Evolutionary conservation across 257 asterid genomes (phyloP).

Genomic region (Nicotiana noctiflora): DNA sequence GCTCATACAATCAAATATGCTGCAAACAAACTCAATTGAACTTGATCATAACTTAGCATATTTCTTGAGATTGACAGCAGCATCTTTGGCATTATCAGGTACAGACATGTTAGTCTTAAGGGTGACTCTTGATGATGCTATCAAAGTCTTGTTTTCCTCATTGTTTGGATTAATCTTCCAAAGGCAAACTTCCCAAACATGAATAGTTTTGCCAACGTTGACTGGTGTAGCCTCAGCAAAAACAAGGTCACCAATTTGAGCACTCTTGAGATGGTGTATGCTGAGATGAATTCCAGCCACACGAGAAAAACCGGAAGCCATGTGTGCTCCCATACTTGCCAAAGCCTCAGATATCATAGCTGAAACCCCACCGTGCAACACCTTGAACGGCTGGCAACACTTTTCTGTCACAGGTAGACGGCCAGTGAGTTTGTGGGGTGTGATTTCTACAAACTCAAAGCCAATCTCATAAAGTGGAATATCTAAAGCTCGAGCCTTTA

Average conservation of each 20-base stretch:
- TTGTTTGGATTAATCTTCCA: constrained; percentile 41
- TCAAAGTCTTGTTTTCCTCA: constrained; percentile 30
- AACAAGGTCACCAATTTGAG: constrained; percentile 60
- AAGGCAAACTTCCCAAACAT: constrained; percentile 77
- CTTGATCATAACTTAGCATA: constrained; percentile 48
- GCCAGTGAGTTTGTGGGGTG: constrained; percentile 58
- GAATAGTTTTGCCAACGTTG: constrained; percentile 59
- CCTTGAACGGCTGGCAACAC: constrained; percentile 66
- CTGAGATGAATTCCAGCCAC: constrained; percentile 40
- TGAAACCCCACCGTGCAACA: constrained; percentile 43
- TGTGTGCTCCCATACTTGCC: constrained; percentile 40
- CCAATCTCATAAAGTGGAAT: constrained; percentile 49
- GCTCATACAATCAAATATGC: background rate
- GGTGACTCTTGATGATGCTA: constrained; percentile 72
- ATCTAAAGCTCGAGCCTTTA: constrained; percentile 43
- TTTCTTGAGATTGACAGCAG: constrained; percentile 41
- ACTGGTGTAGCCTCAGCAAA: constrained; percentile 66
- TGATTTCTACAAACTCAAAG: constrained; percentile 54
- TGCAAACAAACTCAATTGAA: background rate
- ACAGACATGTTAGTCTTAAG: constrained; percentile 61
- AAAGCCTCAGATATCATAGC: constrained; percentile 39
- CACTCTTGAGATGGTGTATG: constrained; percentile 54
- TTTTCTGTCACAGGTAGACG: constrained; percentile 45
- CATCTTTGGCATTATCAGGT: constrained; percentile 45
- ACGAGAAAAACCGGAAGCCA: constrained; percentile 32